Percentiles rank a stretch among this genome's conserved stretches.
phyloP scores from a whole-genome alignment of 306 rosid species.

The Datisca glomerata region DNA sequence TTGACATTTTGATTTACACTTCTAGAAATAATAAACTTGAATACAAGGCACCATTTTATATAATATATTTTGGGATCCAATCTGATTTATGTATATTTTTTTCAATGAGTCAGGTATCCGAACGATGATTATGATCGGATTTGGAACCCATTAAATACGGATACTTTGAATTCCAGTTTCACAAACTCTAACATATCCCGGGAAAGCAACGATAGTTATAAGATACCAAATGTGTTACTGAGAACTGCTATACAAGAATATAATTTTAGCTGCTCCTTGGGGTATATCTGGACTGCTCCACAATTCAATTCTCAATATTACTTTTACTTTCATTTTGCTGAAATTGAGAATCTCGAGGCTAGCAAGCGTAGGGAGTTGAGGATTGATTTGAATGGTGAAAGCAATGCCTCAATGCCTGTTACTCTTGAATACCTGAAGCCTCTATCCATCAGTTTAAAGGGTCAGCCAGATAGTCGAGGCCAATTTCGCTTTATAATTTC shows the following conservation, averaged over 20 bases:
- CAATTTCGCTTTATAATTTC: constrained; percentile 10
- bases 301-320: neutral
- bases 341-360: constrained; percentile 4
- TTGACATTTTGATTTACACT: neutral
- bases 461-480: neutral
- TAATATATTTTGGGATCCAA: too few relatives aligned
- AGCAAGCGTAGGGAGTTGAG: constrained; percentile 6
- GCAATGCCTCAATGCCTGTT: neutral
- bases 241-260: constrained; percentile 8
- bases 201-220: constrained; percentile 5
- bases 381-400: constrained; percentile 7
- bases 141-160: constrained; percentile 8
- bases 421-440: constrained; percentile 22
- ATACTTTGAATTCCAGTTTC: constrained; percentile 1
- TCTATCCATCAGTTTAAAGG: constrained; percentile 5
- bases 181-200: constrained; percentile 10
- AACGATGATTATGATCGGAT: constrained; percentile 14
- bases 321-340: constrained; percentile 23
- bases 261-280: constrained; percentile 5
- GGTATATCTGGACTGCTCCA: neutral
- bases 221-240: constrained; percentile 12
- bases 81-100: neutral
- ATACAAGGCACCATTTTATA: too few relatives aligned
- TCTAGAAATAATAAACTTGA: neutral
- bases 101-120: constrained; percentile 5